Percentiles rank a stretch among this genome's conserved stretches.
phyloP scores from a whole-genome alignment of 176 grass and related monocot species.

The Phoenix dactylifera region DNA sequence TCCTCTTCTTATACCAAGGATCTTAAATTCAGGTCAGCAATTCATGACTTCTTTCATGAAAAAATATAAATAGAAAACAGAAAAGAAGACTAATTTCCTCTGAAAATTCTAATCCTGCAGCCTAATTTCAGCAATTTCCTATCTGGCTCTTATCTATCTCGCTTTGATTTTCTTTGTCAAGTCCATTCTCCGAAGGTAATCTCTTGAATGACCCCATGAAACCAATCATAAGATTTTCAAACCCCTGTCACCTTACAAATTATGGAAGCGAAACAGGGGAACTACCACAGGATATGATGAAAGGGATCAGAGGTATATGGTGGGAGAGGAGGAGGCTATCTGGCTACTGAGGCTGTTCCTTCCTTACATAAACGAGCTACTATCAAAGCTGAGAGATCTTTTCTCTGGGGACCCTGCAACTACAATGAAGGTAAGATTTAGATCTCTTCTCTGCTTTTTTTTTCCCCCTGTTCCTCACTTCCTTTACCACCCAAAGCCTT shows the following conservation, averaged over 20 bases:
- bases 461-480: background rate
- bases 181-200: slow-evolving; percentile 79
- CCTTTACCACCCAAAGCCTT: no score
- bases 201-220: no score
- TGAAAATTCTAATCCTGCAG: slow-evolving; percentile 24
- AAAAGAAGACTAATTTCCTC: no score
- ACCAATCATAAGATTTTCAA: no score
- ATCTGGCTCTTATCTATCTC: slow-evolving; percentile 72
- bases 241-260: no score
- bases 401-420: slow-evolving; percentile 88
- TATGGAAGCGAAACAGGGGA: slow-evolving; percentile 27
- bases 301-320: slow-evolving; percentile 29
- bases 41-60: no score
- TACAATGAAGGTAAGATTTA: slow-evolving; percentile 66
- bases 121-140: slow-evolving; percentile 72
- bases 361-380: slow-evolving; percentile 82
- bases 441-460: background rate
- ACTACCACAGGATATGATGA: slow-evolving; percentile 37
- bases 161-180: slow-evolving; percentile 63
- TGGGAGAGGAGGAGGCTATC: slow-evolving; percentile 93
- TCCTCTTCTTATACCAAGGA: slow-evolving; percentile 80
- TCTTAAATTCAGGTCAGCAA: slow-evolving; percentile 65
- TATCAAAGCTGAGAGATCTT: slow-evolving; percentile 50
- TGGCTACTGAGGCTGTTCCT: slow-evolving; percentile 72
- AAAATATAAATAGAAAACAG: no score